Conservation (phyloP, 2,329 filamentous ascomycete genomes). For the Juglanconis sp. region DNA sequence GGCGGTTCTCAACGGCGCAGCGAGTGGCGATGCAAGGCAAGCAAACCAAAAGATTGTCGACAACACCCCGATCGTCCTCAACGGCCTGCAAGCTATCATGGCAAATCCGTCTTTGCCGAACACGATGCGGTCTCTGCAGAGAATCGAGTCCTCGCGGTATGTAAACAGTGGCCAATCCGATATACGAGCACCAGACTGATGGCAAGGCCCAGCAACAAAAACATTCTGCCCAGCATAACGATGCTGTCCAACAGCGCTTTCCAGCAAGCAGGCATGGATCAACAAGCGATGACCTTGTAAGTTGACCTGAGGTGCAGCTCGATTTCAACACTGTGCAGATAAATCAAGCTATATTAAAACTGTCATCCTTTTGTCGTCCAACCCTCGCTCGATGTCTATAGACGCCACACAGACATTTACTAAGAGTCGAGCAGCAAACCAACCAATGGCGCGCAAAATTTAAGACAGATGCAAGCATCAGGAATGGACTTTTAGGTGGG, state of each 20-base stretch:
- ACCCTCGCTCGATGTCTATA: too few species aligned
- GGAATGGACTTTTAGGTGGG: too few species aligned
- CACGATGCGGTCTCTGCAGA: constrained; percentile 16
- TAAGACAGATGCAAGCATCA: too few species aligned
- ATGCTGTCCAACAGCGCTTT: constrained; percentile 16
- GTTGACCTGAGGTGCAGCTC: too few species aligned
- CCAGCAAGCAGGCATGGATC: constrained; percentile 8
- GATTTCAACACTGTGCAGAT: too few species aligned
- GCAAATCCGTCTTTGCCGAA: constrained; percentile 17
- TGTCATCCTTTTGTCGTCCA: too few species aligned
- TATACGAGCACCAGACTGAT: not conserved
- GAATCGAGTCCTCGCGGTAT: constrained; percentile 18
- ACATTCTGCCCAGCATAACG: constrained; percentile 21
- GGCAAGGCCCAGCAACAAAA: constrained; percentile 11
- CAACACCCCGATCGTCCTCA: constrained; percentile 17
- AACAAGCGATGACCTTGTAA: not conserved
- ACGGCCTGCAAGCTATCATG: constrained; percentile 19
- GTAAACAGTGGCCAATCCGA: not conserved
- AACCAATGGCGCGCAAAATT: too few species aligned
- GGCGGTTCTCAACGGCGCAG: constrained; percentile 14
- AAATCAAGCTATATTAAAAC: too few species aligned
- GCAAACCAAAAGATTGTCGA: constrained; percentile 20
- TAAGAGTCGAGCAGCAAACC: too few species aligned
- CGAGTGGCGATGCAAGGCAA: constrained; percentile 8
- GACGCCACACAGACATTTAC: too few species aligned